Evolutionary conservation across 2,329 filamentous ascomycete genomes (phyloP).

Genomic region (Ascochyta fabae): DNA sequence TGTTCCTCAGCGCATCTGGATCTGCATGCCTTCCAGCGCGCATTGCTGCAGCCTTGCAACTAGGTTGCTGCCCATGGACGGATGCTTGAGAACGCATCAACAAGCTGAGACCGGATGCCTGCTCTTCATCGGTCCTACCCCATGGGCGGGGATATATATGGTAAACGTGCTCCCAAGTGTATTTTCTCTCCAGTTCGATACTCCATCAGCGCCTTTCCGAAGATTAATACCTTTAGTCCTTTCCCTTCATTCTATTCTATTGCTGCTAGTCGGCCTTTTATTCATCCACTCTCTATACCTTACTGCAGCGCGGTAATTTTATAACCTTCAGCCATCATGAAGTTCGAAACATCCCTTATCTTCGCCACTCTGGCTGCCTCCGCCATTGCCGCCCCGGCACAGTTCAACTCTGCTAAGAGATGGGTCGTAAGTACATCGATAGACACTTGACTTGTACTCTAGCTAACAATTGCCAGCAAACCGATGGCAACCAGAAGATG

Average conservation of each 20-base stretch:
- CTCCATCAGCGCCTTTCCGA: constrained; percentile 7
- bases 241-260: constrained; percentile 20
- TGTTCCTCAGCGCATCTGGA: constrained; percentile 22
- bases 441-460: background rate
- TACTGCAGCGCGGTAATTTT: constrained; percentile 38
- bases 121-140: constrained; percentile 15
- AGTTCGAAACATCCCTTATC: constrained; percentile 36
- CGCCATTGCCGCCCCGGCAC: constrained; percentile 35
- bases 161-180: background rate
- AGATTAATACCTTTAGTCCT: constrained; percentile 9
- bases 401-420: constrained; percentile 28
- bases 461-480: constrained; percentile 18
- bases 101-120: constrained; percentile 12
- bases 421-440: constrained; percentile 30
- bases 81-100: constrained; percentile 15
- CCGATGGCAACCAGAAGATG: constrained; percentile 25
- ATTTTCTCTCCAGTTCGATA: constrained; percentile 16
- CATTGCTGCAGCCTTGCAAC: constrained; percentile 19
- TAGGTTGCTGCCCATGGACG: constrained; percentile 19
- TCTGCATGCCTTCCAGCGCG: constrained; percentile 22
- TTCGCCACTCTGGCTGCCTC: constrained; percentile 36
- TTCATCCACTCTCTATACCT: constrained; percentile 15
- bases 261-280: constrained; percentile 39
- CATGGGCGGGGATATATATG: constrained; percentile 18
- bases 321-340: constrained; percentile 28